Percentiles rank a stretch among this genome's conserved stretches.
phyloP scores from a whole-genome alignment of 2,329 filamentous ascomycete species.

The Nigrospora osmanthi region DNA sequence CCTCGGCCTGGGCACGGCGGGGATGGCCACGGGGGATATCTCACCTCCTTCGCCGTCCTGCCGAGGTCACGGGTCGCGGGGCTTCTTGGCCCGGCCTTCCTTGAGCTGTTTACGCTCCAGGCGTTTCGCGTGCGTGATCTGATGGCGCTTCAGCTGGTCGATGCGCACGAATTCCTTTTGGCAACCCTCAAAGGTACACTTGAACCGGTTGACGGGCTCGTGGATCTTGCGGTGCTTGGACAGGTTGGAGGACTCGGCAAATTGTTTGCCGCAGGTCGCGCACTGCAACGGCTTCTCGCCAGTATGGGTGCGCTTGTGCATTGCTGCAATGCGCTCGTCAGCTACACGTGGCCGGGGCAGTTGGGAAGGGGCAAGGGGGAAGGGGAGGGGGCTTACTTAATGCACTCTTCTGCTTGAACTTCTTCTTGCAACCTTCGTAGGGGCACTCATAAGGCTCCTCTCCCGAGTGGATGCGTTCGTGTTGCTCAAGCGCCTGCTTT shows the following conservation, averaged over 20 bases:
- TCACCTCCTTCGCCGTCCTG: no score
- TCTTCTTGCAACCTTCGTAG: constrained; percentile 40
- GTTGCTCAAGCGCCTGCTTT: constrained; percentile 60
- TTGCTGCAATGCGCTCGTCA: constrained; percentile 60
- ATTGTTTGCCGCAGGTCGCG: constrained; percentile 48
- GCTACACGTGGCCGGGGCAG: constrained; percentile 35
- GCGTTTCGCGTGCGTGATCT: constrained; percentile 20
- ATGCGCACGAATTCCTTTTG: constrained; percentile 49
- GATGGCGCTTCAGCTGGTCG: constrained; percentile 53
- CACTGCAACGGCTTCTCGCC: constrained; percentile 56
- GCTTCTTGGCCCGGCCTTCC: no score
- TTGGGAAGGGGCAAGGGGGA: not conserved
- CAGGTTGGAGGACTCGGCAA: constrained; percentile 59
- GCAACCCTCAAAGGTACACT: constrained; percentile 40
- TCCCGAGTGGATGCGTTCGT: constrained; percentile 59
- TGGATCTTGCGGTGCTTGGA: constrained; percentile 60
- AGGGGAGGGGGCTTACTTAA: not conserved
- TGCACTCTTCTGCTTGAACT: constrained; percentile 14
- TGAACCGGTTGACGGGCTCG: constrained; percentile 40
- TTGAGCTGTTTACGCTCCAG: no score
- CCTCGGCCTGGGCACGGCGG: no score
- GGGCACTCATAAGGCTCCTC: constrained; percentile 55
- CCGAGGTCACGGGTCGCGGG: no score
- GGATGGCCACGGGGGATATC: no score
- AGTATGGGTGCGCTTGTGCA: constrained; percentile 60